Evolutionary conservation across 495 filamentous ascomycete genomes (phyloP), one percentile per base, ranked within the genome.

Genomic region (Trichoderma gamsii): DNA sequence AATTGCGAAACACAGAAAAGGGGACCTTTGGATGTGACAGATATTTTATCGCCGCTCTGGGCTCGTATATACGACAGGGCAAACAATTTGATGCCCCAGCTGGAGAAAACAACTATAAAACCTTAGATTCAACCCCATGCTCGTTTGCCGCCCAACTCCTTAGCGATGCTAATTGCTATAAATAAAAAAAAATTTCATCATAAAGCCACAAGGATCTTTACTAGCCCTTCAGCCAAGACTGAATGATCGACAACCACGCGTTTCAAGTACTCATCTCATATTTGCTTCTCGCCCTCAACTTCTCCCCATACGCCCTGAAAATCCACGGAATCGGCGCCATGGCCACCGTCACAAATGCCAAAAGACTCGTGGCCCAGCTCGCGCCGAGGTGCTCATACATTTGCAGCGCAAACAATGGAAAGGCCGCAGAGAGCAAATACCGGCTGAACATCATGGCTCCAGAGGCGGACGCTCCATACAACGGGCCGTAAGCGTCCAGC

Each of bases 351-450:
- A 86, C 71, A 23, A 85, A 84, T 0, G 79, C 84, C 69, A 85
- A 76, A 18, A 86, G 32, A 67, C 73, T 79, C 46, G 82, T 82
- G 18, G 81, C 84, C 84, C 84, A 86, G 3, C 65, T 81, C 66
- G 82, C 71, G 0, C 84, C 84, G 11, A 86, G 74, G 56, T 77
- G 79, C 65, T 79, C 66, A 70, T 85, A 85, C 83, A 86, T 83
- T 71, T 83, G 82, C 3, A 77, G 76, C 11, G 77, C 82, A 63
- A 85, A 86, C 23, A 85, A 68, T 32, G 83, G 83, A 69, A 86
- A 85, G 0, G 78, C 81, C n/a, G 82, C 76, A 25, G 68, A 70
- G 41, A 74, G 69, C 18, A 75, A 66, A n/a, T 67, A 67, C 27
- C 65, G 38, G 32, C 35, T 67, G 25, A 67, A 51, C 65, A 67